These are phyloP conservation scores for Phaseolus lunatus DNA, from an alignment of 306 rosid species.

Conservation along the genomic window DNA sequence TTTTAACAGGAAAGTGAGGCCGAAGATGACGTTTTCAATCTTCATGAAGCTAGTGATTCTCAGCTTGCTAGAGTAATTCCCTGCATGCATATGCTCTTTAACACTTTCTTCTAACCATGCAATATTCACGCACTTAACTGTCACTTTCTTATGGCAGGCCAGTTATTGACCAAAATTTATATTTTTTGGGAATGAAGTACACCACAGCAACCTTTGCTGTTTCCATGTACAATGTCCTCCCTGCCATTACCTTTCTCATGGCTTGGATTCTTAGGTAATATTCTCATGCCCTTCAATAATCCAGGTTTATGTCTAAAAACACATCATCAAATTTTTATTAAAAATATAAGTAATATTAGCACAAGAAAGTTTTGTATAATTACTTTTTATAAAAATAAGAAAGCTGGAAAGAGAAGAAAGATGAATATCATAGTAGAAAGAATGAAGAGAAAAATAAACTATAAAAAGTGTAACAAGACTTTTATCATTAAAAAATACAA, in stretches of 20 bases:
- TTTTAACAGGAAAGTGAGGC: conserved; percentile 82
- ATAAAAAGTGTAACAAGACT: neutral
- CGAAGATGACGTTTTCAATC: conserved; percentile 84
- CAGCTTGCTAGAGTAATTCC: conserved; percentile 80
- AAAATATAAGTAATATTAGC: neutral
- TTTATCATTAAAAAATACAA: neutral
- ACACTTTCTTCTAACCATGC: neutral
- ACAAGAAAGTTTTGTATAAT: neutral
- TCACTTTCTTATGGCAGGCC: conserved; percentile 64
- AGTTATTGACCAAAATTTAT: conserved; percentile 88
- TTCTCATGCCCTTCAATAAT: neutral
- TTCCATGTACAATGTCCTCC: conserved; percentile 85
- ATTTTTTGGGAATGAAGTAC: conserved; percentile 87
- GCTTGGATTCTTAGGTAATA: conserved; percentile 78
- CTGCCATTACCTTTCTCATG: conserved; percentile 88
- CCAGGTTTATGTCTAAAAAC: neutral
- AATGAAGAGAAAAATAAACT: neutral
- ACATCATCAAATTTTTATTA: neutral
- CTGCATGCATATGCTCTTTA: conserved; percentile 16
- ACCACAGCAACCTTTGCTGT: conserved; percentile 98
- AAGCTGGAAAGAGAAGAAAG: neutral
- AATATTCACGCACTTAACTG: neutral
- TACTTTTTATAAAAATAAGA: neutral
- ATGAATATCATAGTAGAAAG: neutral
- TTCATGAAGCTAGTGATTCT: conserved; percentile 70